Conservation (phyloP, 192 early-diverging fungal species). For the Allomyces javanicus region DNA sequence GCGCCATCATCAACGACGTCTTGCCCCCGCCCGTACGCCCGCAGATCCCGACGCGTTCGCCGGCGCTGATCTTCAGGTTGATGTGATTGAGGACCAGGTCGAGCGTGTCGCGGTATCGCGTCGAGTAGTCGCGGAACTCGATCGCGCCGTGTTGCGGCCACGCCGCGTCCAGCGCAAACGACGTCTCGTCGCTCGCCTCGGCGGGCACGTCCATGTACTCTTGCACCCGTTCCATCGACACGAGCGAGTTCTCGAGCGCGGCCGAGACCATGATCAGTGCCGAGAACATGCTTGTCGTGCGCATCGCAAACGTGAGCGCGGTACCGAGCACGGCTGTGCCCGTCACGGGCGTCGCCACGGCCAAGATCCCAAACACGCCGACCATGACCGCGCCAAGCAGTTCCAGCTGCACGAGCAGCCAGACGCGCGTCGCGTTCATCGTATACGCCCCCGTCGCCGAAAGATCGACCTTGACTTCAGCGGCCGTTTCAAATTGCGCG, state of each 20-base stretch:
- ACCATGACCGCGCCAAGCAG: constrained; percentile 53
- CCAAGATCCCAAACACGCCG: constrained; percentile 53
- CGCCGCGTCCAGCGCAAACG: too few relatives aligned
- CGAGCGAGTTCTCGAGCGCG: constrained; percentile 25
- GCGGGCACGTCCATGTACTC: constrained; percentile 19
- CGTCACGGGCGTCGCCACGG: constrained; percentile 37
- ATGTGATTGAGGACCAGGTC: constrained; percentile 19
- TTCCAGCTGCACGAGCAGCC: constrained; percentile 72
- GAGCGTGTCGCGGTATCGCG: constrained; percentile 26
- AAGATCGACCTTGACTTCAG: constrained; percentile 39
- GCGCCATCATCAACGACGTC: constrained; percentile 28
- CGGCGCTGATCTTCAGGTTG: constrained; percentile 20
- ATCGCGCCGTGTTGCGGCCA: constrained; percentile 35
- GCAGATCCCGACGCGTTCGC: constrained; percentile 41
- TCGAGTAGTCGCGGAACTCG: constrained; percentile 30
- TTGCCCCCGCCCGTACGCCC: constrained; percentile 51
- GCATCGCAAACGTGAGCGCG: constrained; percentile 42
- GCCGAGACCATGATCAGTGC: constrained; percentile 62
- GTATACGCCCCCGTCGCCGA: constrained; percentile 74
- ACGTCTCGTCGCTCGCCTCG: constrained; percentile 5
- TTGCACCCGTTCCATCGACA: constrained; percentile 23
- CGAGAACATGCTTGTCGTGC: constrained; percentile 61
- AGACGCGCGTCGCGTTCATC: constrained; percentile 70
- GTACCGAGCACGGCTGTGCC: constrained; percentile 28
- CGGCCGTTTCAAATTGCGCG: constrained; percentile 40